phyloP scores from a whole-genome alignment of 148 eudicot species.

The Fagopyrum esculentum region DNA sequence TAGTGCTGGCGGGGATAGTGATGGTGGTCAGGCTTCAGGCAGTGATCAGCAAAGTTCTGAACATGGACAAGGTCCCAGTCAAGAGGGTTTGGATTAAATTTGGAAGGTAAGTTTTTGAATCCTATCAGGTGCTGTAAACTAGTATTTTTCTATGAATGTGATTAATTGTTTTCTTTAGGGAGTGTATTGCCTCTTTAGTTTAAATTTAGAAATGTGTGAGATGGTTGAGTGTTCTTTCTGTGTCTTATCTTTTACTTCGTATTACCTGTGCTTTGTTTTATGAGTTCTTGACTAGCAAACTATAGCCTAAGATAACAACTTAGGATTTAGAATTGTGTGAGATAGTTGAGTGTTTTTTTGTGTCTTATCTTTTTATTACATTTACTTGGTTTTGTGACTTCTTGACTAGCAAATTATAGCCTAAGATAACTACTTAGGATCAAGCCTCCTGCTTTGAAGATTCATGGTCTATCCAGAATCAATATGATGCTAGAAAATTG shows the following conservation, averaged over 20 bases:
- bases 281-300: background rate
- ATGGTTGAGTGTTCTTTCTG: background rate
- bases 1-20: constrained; percentile 38
- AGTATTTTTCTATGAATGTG: background rate
- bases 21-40: constrained; percentile 6
- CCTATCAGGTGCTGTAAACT: background rate
- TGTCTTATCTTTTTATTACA: background rate
- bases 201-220: background rate
- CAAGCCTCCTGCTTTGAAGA: background rate
- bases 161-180: background rate
- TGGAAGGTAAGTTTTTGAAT: constrained; percentile 1
- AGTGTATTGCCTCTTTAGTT: background rate
- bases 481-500: background rate
- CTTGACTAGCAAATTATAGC: background rate
- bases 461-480: constrained; percentile 4
- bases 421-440: background rate
- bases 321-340: background rate
- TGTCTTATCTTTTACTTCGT: background rate
- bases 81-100: constrained; percentile 30
- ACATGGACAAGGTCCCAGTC: constrained; percentile 27
- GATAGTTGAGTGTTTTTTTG: background rate
- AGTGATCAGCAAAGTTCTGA: constrained; percentile 15
- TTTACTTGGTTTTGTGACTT: background rate
- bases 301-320: background rate
- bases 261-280: background rate